Evolutionary conservation across 2,329 filamentous ascomycete species (phyloP).

Genomic region (Xylaria sp.): DNA sequence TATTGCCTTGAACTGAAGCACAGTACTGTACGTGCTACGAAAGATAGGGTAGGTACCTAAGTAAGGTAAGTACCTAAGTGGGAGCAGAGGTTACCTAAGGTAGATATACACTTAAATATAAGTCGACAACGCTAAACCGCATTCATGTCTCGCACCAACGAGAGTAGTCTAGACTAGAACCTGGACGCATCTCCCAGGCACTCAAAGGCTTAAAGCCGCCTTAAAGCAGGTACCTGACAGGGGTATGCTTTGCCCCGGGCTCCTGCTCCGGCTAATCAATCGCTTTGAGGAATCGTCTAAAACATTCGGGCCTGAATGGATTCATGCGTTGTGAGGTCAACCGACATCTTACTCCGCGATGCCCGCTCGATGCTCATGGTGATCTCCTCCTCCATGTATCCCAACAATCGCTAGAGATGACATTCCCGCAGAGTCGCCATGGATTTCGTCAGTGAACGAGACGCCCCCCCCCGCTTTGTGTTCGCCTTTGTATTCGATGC

Average conservation of each 20-base stretch:
- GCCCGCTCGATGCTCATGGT: constrained; percentile 1
- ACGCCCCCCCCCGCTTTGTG: too few species aligned
- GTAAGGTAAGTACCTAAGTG: too few species aligned
- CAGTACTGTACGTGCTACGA: too few species aligned
- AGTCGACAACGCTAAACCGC: too few species aligned
- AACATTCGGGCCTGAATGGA: constrained; percentile 22
- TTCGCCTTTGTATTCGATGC: constrained; percentile 5
- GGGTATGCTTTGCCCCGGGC: too few species aligned
- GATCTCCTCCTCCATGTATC: neutral
- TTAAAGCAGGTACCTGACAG: constrained; percentile 1
- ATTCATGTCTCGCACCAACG: too few species aligned
- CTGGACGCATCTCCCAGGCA: too few species aligned
- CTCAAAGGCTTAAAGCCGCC: neutral
- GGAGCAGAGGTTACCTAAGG: too few species aligned
- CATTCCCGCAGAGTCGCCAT: constrained; percentile 57
- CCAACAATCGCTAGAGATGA: constrained; percentile 37
- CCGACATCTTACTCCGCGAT: neutral
- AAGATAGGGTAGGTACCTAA: neutral
- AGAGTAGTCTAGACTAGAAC: too few species aligned
- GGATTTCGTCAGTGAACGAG: constrained; percentile 58
- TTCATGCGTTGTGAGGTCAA: constrained; percentile 18
- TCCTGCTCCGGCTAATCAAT: constrained; percentile 20
- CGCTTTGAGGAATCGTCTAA: constrained; percentile 23
- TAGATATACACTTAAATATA: too few species aligned
- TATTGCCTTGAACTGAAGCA: too few species aligned